Percentiles rank a stretch among this genome's conserved stretches.
phyloP scores from a whole-genome alignment of 768 basidiomycete species.

The Macrolepiota fuliginosa region DNA sequence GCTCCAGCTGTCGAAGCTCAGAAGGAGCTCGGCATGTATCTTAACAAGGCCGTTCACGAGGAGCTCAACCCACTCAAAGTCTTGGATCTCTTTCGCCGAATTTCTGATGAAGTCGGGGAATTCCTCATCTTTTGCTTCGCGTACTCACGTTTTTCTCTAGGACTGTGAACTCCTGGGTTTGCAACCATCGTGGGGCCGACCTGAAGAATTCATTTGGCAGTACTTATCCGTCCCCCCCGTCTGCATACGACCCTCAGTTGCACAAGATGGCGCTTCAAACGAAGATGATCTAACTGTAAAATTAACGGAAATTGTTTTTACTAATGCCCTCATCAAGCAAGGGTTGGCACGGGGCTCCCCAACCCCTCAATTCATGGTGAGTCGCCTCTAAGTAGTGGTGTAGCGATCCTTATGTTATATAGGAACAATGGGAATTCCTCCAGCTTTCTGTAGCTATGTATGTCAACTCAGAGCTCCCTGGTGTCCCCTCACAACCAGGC shows the following conservation, averaged over 20 bases:
- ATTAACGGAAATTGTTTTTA: slow-evolving; percentile 93
- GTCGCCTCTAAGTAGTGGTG: slow-evolving; percentile 7
- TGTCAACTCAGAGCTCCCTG: slow-evolving; percentile 96
- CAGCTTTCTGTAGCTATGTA: slow-evolving; percentile 96
- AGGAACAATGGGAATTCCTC: slow-evolving; percentile 99
- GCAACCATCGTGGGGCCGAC: slow-evolving; percentile 83
- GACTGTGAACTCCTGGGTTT: slow-evolving; percentile 95
- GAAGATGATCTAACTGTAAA: slow-evolving; percentile 99
- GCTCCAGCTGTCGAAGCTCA: slow-evolving; percentile 78
- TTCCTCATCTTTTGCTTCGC: background rate
- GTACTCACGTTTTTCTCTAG: slow-evolving; percentile 33
- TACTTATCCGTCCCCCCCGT: slow-evolving; percentile 98
- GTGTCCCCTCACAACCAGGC: slow-evolving; percentile 81
- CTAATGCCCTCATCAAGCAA: slow-evolving; percentile 89
- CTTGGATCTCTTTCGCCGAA: slow-evolving; percentile 85
- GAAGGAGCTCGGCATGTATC: slow-evolving; percentile 79
- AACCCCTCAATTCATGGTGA: slow-evolving; percentile 86
- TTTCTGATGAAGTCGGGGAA: slow-evolving; percentile 79
- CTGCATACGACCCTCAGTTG: slow-evolving; percentile 95
- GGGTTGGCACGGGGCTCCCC: slow-evolving; percentile 86
- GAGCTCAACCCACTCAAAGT: slow-evolving; percentile 95
- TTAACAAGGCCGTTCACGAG: slow-evolving; percentile 87
- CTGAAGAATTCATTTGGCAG: slow-evolving; percentile 98
- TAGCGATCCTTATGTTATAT: background rate
- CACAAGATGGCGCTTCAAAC: slow-evolving; percentile 96